Percentiles rank a stretch among this genome's conserved stretches.
phyloP scores from a whole-genome alignment of 768 basidiomycete species.

The Agrocybe praecox region DNA sequence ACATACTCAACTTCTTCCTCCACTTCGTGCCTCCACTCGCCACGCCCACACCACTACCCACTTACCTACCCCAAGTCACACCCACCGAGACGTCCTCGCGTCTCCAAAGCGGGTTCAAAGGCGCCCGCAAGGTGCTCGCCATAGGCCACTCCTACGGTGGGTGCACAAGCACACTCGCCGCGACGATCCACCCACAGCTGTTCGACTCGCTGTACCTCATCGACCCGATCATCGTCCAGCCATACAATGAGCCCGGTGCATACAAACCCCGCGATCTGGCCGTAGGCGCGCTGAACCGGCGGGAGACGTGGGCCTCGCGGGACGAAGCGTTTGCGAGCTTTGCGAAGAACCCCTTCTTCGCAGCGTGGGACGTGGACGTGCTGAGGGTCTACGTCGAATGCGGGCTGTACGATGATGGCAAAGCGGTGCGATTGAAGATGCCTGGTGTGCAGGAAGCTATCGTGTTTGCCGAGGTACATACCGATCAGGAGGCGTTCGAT shows the following conservation, averaged over 20 bases:
- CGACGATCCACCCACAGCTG: slow-evolving; percentile 60
- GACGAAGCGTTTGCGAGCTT: slow-evolving; percentile 61
- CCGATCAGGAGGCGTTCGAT: slow-evolving; percentile 43
- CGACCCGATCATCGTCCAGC: slow-evolving; percentile 70
- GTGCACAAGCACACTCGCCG: slow-evolving; percentile 71
- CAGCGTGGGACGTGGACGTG: slow-evolving; percentile 66
- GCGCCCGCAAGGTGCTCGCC: slow-evolving; percentile 61
- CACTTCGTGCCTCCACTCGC: slow-evolving; percentile 59
- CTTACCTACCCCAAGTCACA: slow-evolving; percentile 54
- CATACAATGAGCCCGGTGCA: slow-evolving; percentile 5
- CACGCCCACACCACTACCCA: slow-evolving; percentile 43
- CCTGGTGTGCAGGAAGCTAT: slow-evolving; percentile 64
- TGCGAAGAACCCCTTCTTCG: slow-evolving; percentile 64
- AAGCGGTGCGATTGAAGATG: slow-evolving; percentile 64
- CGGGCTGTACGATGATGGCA: slow-evolving; percentile 42
- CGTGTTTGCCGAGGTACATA: slow-evolving; percentile 53
- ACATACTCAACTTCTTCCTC: slow-evolving; percentile 75
- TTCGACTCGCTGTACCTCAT: slow-evolving; percentile 75
- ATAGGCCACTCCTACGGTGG: slow-evolving; percentile 90
- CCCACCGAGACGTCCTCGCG: slow-evolving; percentile 43
- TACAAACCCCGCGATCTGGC: slow-evolving; percentile 25
- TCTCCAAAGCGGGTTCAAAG: slow-evolving; percentile 44
- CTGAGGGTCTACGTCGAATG: slow-evolving; percentile 63
- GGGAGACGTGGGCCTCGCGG: slow-evolving; percentile 67
- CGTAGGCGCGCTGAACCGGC: slow-evolving; percentile 55